Evolutionary conservation across 2,329 filamentous ascomycete species (phyloP).

Genomic region (Pestalotiopsis sp.): DNA sequence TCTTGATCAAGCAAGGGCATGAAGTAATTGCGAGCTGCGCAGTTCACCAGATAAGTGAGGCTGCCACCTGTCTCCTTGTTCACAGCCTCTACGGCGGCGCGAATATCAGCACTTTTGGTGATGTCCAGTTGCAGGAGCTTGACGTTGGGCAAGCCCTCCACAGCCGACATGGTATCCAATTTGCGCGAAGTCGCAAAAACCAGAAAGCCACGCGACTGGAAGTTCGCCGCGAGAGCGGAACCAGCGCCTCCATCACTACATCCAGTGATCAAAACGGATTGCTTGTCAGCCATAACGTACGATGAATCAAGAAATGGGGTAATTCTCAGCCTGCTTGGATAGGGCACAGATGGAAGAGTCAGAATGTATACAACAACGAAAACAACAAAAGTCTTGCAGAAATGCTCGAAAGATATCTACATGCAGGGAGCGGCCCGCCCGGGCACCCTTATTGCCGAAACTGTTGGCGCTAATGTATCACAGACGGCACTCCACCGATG

Average conservation of each 20-base stretch:
- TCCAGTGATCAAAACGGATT: not conserved
- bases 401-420: too few species aligned
- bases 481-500: too few species aligned
- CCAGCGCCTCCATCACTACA: not conserved
- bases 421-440: too few species aligned
- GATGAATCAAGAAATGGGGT: too few species aligned
- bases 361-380: too few species aligned
- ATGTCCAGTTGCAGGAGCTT: not conserved
- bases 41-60: constrained; percentile 28
- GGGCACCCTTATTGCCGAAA: too few species aligned
- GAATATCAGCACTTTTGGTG: not conserved
- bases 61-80: constrained; percentile 1
- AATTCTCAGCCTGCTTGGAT: too few species aligned
- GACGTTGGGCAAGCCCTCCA: not conserved
- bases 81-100: not conserved
- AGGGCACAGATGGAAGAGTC: too few species aligned
- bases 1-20: constrained; percentile 18
- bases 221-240: not conserved
- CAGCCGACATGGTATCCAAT: not conserved
- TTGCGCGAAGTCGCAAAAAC: not conserved
- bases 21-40: constrained; percentile 22
- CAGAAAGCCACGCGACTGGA: not conserved
- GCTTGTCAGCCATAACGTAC: too few species aligned
- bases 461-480: too few species aligned
- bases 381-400: too few species aligned